These are phyloP conservation scores for Solidago caesia DNA, from an alignment of 129 eudicot species.

Conservation along the genomic window DNA sequence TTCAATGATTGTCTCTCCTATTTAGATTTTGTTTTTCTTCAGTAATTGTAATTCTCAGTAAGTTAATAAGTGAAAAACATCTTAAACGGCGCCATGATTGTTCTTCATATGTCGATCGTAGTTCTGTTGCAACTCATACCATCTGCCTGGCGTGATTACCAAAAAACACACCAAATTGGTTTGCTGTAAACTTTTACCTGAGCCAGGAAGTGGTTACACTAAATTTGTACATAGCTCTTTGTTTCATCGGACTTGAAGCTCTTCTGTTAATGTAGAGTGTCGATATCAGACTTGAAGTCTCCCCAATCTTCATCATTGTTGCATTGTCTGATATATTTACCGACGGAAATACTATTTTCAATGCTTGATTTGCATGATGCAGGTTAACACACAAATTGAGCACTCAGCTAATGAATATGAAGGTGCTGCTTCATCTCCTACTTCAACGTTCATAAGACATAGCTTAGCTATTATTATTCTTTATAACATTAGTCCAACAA, in stretches of 20 bases:
- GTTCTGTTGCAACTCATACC: background rate
- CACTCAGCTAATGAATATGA: background rate
- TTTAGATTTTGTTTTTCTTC: background rate
- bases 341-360: constrained; percentile 1
- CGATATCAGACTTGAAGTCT: constrained; percentile 4
- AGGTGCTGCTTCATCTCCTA: constrained; percentile 17
- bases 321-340: background rate
- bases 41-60: background rate
- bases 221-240: background rate
- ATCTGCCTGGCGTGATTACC: background rate
- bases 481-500: too few species aligned
- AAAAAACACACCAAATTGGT: background rate
- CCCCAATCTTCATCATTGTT: constrained; percentile 2
- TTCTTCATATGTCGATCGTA: background rate
- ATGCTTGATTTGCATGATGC: constrained; percentile 14
- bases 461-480: background rate
- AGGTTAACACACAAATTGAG: constrained; percentile 29
- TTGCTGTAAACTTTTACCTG: background rate
- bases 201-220: background rate
- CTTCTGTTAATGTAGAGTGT: background rate
- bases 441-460: background rate
- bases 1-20: too few species aligned
- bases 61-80: background rate
- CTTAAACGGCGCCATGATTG: background rate
- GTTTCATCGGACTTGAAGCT: background rate